Conservation (phyloP, 2,329 filamentous ascomycete species). For the Sarocladium brachiariae region DNA sequence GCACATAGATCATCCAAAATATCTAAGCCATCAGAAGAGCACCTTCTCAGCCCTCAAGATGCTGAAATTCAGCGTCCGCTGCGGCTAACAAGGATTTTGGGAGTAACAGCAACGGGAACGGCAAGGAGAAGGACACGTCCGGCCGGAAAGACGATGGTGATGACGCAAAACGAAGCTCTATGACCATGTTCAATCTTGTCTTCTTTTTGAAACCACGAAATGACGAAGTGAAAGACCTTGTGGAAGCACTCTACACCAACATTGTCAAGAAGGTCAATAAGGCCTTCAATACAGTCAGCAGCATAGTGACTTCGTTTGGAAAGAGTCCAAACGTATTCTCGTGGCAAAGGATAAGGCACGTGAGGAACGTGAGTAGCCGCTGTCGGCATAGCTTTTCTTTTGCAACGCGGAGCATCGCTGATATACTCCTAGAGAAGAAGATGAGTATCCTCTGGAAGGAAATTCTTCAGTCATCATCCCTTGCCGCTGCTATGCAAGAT, state of each 20-base stretch:
- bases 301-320: constrained; percentile 83
- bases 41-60: constrained; percentile 20
- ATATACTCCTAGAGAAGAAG: constrained; percentile 37
- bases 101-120: background rate
- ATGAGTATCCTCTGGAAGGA: constrained; percentile 64
- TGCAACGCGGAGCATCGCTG: background rate
- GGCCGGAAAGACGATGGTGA: constrained; percentile 41
- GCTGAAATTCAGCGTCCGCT: constrained; percentile 17
- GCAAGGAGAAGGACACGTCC: constrained; percentile 23
- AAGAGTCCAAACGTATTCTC: constrained; percentile 78
- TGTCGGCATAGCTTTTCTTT: background rate
- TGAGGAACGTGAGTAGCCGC: constrained; percentile 49
- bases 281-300: constrained; percentile 86
- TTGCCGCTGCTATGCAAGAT: constrained; percentile 76
- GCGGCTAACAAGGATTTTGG: constrained; percentile 17
- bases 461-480: constrained; percentile 64
- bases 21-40: constrained; percentile 27
- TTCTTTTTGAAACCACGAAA: constrained; percentile 80
- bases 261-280: constrained; percentile 90
- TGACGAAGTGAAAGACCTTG: constrained; percentile 67
- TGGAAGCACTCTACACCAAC: constrained; percentile 75
- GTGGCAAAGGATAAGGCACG: constrained; percentile 74
- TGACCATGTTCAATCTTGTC: constrained; percentile 98
- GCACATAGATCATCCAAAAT: constrained; percentile 36
- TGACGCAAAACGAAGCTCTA: constrained; percentile 59